Evolutionary conservation across 495 filamentous ascomycete species (phyloP), one percentile per base, ranked within the genome.

Genomic region (Penicillium malachiteum): DNA sequence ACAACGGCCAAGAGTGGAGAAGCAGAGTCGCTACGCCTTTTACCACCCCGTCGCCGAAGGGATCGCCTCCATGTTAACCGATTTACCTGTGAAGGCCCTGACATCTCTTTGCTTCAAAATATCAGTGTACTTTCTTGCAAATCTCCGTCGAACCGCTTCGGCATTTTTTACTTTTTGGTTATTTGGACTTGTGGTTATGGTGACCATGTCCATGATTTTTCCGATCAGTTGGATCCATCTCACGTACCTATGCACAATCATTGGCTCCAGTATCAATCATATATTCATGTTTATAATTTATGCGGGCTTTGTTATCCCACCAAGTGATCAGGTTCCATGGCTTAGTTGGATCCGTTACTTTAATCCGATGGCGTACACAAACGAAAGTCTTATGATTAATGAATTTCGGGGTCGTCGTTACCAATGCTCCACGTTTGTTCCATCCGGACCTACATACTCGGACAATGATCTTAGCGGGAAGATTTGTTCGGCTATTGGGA

Each of bases 361-460:
- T 10, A 85, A 96, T 56, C 91, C 91, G 3, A 82, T 97, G 35
- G 85, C 83, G 0, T 97, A 96, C 58, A 84, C 87, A 0, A 96
- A 95, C 63, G 91, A 96, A 68, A 75, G 84, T 3, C 71, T 96
- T 7, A 89, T 97, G 85, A 84, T 94, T 58, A 97, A 97, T 66
- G 92, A 96, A 14, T 58, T 58, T 35, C 51, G 44, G 7, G 39
- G 30, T 2, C 43, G 45, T 2, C 39, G 14, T 1, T 54, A 43
- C 45, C 3, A 40, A 8, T 58, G 56, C 39, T 31, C 38, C 0
- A 32, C 30, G 18, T 49, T 21, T 38, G 40, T 39, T 18, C 54
- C 54, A n/a, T 35, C 47, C 18, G 39, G 48, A 38, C 16, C 32
- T 43, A 16, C 37, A 14, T 52, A 52, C 12, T 53, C 85, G 7